A percentile compares a stretch with the other conserved stretches of the same genome.
phyloP scores from a whole-genome alignment of 1,139 yeast genomes.

The Insectozyma bohioensis region DNA sequence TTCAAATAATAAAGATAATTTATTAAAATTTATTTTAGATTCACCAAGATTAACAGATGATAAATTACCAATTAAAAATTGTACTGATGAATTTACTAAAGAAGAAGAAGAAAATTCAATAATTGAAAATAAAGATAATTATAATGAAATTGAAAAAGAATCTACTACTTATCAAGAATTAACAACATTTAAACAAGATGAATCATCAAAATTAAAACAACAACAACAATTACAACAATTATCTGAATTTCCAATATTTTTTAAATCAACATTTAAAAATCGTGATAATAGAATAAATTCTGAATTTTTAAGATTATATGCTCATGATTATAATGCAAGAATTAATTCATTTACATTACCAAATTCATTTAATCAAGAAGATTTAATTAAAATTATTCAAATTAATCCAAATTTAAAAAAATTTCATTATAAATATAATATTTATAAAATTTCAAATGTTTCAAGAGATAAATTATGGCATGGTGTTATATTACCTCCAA shows the following conservation, averaged over 20 bases:
- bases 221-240: conserved; percentile 4
- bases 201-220: too few relatives aligned
- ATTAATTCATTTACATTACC: conserved; percentile 15
- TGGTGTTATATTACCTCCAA: conserved; percentile 47
- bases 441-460: conserved; percentile 33
- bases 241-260: not conserved
- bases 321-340: conserved; percentile 44
- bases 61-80: conserved; percentile 15
- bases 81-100: not conserved
- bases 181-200: conserved; percentile 3
- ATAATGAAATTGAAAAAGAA: conserved; percentile 1
- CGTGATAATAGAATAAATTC: conserved; percentile 51
- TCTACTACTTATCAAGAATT: conserved; percentile 2
- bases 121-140: conserved; percentile 3
- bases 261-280: conserved; percentile 23
- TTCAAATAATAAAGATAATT: conserved; percentile 8
- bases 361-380: conserved; percentile 10
- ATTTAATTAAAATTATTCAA: conserved; percentile 8
- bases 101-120: conserved; percentile 9
- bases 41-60: conserved; percentile 28
- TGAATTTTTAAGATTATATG: conserved; percentile 45
- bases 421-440: conserved; percentile 29
- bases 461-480: conserved; percentile 51
- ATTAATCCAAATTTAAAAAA: conserved; percentile 22
- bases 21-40: conserved; percentile 9